Evolutionary conservation across 2,329 filamentous ascomycete species (phyloP).

Genomic region (Diaporthe citriasiana): DNA sequence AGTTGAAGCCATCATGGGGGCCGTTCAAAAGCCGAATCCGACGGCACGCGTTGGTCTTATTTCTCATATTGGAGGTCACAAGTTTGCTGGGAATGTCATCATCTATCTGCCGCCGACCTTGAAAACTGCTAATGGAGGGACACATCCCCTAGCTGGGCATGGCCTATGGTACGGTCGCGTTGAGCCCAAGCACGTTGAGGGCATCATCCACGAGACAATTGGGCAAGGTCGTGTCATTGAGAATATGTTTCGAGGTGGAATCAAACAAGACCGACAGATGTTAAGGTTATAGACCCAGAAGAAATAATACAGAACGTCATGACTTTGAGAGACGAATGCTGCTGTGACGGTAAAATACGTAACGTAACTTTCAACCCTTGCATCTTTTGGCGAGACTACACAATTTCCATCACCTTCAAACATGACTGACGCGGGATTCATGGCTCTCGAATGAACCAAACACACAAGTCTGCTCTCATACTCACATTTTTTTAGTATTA

Average conservation of each 20-base stretch:
- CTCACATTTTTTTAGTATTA: neutral
- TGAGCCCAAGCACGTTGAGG: constrained; percentile 81
- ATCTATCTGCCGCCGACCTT: constrained; percentile 78
- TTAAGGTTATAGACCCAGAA: constrained; percentile 57
- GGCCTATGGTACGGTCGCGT: constrained; percentile 89
- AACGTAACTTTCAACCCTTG: constrained; percentile 9
- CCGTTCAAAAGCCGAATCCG: constrained; percentile 32
- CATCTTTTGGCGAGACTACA: neutral
- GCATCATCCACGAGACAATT: constrained; percentile 80
- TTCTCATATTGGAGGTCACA: constrained; percentile 87
- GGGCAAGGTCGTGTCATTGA: constrained; percentile 75
- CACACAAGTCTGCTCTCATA: neutral
- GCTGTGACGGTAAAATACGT: neutral
- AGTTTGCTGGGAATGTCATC: constrained; percentile 88
- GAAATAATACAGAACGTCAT: constrained; percentile 7
- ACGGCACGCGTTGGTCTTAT: constrained; percentile 77
- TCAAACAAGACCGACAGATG: constrained; percentile 68
- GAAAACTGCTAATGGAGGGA: constrained; percentile 55
- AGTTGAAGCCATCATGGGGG: constrained; percentile 44
- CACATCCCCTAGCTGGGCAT: constrained; percentile 75
- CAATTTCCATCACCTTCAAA: neutral
- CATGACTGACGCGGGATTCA: neutral
- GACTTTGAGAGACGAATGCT: neutral
- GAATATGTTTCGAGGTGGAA: constrained; percentile 80
- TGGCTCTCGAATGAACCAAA: neutral